phyloP scores from a whole-genome alignment of 257 asterid genomes.

The Solanum habrochaites region DNA sequence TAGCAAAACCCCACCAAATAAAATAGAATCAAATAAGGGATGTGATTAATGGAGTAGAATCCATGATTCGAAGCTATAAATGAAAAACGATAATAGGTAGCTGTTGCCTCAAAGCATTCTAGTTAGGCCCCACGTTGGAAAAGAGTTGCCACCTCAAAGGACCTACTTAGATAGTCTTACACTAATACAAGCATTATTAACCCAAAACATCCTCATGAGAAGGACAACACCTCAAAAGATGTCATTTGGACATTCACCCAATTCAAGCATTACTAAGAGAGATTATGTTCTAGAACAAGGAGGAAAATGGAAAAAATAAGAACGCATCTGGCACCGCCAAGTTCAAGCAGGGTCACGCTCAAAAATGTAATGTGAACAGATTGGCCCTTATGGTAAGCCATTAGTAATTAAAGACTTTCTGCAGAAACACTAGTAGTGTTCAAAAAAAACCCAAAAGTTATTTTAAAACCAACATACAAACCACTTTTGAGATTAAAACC shows the following conservation, averaged over 20 bases:
- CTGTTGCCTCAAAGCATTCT: neutral
- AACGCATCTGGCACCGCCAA: neutral
- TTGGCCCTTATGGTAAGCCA: neutral
- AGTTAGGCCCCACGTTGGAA: no score
- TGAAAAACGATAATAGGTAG: neutral
- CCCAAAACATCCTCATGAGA: no score
- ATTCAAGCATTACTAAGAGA: neutral
- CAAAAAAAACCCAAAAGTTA: no score
- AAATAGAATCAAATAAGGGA: conserved; percentile 54
- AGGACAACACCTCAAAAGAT: neutral
- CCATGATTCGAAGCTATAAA: conserved; percentile 7
- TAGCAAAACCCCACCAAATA: conserved; percentile 33
- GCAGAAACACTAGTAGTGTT: no score
- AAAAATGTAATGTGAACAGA: neutral
- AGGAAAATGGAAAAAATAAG: neutral
- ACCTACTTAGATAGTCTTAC: neutral
- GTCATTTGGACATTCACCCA: neutral
- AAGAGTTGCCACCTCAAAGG: neutral
- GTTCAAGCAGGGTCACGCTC: neutral
- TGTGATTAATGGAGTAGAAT: conserved; percentile 34
- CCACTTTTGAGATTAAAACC: no score
- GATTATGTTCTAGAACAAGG: neutral
- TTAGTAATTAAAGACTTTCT: neutral
- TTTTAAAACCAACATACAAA: no score
- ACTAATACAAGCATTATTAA: neutral